Evolutionary conservation across 2,329 filamentous ascomycete genomes (phyloP), one percentile per base, ranked within the genome.

Genomic region (Cryphonectria nitschkei): DNA sequence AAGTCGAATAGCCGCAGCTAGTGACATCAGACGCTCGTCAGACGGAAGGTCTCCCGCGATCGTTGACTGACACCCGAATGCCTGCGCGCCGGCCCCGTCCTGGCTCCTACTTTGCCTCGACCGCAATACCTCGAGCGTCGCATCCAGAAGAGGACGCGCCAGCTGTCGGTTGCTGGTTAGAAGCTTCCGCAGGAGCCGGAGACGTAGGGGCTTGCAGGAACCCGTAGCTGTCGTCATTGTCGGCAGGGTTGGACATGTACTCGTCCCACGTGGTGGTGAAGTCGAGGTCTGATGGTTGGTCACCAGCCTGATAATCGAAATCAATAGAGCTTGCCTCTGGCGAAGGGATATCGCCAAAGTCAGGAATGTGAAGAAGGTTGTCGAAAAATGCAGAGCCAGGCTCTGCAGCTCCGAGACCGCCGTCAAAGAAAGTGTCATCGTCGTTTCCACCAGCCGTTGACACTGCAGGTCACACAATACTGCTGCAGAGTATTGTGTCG

Each of bases 401-500:
- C 89, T 85, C 80, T 86, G 86, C 79, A 89, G 84, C 79, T 87
- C 86, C 76, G 60, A 68, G 43, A 64, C 61, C 43, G 60, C 58
- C 75, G 78, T 79, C 82, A 52, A 65, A 50, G 84, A 77, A 81
- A 80, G 80, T 80, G 81, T 78, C 60, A 84, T 78, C 60, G 84
- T 82, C 81, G 83, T 85, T 83, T 87, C 88, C 86, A 85, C 89
- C 92, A 93, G 95, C 91, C 71, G 71, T 71, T 90, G 96, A 98
- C 96, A 99, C 96, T 92, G 96, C 96, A 97, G 96, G 96, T 97
- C 96, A 82, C 92, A 98, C 96, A 98, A 98, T 95, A 98, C 92
- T 95, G 89, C 96, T 88, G 96, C 96, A 98, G 96, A 95, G 97
- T 97, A 95, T 98, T 98, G 96, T 98, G 95, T 96, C 96, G 89